phyloP scores from a whole-genome alignment of 1,139 yeast species.

The Nakaseomyces delphensis region DNA sequence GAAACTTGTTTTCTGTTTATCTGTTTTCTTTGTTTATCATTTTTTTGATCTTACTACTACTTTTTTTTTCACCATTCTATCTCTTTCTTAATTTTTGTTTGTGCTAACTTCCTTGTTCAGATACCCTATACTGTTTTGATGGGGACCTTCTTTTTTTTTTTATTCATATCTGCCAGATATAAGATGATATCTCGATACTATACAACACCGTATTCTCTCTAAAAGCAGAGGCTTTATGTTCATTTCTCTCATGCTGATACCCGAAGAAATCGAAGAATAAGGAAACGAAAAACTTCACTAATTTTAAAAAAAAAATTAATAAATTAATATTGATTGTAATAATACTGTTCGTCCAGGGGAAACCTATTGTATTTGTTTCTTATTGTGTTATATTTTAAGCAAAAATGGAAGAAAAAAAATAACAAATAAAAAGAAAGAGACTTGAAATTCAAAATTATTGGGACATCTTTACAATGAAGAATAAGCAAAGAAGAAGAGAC shows the following conservation, averaged over 20 bases:
- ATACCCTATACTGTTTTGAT: background rate
- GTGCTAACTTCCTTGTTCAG: too few species aligned
- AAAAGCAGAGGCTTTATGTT: background rate
- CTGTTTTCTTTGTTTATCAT: too few species aligned
- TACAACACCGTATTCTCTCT: background rate
- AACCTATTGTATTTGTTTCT: background rate
- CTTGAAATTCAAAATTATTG: too few species aligned
- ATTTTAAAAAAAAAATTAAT: background rate
- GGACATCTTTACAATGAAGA: too few species aligned
- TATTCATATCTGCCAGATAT: background rate
- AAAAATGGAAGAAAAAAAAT: too few species aligned
- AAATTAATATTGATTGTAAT: background rate
- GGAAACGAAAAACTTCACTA: background rate
- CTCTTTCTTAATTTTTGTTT: background rate
- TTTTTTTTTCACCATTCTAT: background rate
- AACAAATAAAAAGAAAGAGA: too few species aligned
- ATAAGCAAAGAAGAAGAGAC: too few species aligned
- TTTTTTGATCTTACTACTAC: background rate
- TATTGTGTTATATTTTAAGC: background rate
- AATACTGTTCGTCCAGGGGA: background rate
- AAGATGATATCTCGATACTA: background rate
- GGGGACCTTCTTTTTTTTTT: background rate
- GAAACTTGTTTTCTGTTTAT: background rate
- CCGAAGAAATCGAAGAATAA: background rate
- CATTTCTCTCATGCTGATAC: slow-evolving; percentile 3